Evolutionary conservation across 108 stramenopile species (phyloP).

Genomic region (Aurantiochytrium sp.): DNA sequence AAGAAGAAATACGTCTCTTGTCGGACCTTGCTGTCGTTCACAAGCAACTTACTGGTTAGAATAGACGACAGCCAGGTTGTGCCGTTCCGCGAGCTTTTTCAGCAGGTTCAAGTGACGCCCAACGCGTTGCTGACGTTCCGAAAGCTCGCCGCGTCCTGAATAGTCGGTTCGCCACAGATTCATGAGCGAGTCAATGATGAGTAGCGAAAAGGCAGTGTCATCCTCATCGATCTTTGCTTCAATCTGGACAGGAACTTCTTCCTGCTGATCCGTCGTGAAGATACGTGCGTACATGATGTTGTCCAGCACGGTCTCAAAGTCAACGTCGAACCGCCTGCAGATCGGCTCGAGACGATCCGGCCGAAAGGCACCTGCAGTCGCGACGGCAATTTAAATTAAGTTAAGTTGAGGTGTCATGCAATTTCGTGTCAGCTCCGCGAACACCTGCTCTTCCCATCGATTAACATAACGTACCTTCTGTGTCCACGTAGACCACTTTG

Average conservation of each 20-base stretch:
- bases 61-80: constrained; percentile 47
- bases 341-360: constrained; percentile 52
- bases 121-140: constrained; percentile 54
- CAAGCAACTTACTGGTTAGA: constrained; percentile 25
- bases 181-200: constrained; percentile 56
- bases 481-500: constrained; percentile 98
- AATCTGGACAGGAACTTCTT: background rate
- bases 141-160: constrained; percentile 44
- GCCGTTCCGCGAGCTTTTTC: constrained; percentile 40
- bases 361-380: constrained; percentile 45
- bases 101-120: constrained; percentile 49
- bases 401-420: too few species aligned
- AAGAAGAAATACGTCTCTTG: too few species aligned
- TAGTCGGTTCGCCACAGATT: constrained; percentile 42
- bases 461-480: constrained; percentile 70
- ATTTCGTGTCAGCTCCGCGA: too few species aligned
- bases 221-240: background rate
- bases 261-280: constrained; percentile 33
- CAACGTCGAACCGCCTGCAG: constrained; percentile 49
- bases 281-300: constrained; percentile 33
- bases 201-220: constrained; percentile 31
- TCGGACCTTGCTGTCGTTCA: too few species aligned
- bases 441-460: too few species aligned
- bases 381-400: too few species aligned
- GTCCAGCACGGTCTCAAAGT: constrained; percentile 40